Base-by-base conservation (phyloP, 2,329 filamentous ascomycete species). In the Chaetomium strumarium region DNA sequence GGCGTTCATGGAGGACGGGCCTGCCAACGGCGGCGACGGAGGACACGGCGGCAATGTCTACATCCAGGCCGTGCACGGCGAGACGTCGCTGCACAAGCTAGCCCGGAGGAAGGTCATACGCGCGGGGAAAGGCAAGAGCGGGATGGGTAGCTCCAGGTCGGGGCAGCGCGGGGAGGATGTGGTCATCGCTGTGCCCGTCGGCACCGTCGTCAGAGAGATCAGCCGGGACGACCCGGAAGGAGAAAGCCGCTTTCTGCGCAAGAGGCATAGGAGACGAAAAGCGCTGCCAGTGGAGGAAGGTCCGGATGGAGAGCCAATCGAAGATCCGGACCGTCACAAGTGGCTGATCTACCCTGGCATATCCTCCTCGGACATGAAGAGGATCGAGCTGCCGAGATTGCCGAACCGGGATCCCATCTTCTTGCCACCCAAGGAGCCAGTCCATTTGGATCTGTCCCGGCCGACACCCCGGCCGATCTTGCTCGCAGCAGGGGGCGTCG, bases 41-140 rank as follows among this genome's bases (percentile, higher is more conserved):
- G 93, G 93, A 5, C 86, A 83, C 51, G 93, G 93, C 56, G 93
- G 93, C 37, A 95, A 87, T 63, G 77, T 99, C 60, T 97, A 95
- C 68, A 95, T 99, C 53, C 92, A 97, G 70, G 91, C 93, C 8
- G 83, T 95, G 1, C 84, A 87, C 50, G 90, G 90, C 54, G 88
- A 97, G 70, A 97, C 90, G 0, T 96, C 90, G 49, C 72, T 99
- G 56, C 91, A 97, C 72, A 97, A 96, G 71, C 76, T 99, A 10
- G 86, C 89, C 1, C 79, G 92, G 38, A 77, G 85, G 60, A 83
- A 88, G 2, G 80, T 90, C 51, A 70, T 92, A 46, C 85, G 86
- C 53, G 89, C 88, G 0, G 85, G 84, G 1, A 75, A 83, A 59
- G 89, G 89, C n/a, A 86, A 79, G 66, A 85, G 88, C 63, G 89